Evolutionary conservation across 495 filamentous ascomycete genomes (phyloP).

Genomic region (Penicillium ucsense): DNA sequence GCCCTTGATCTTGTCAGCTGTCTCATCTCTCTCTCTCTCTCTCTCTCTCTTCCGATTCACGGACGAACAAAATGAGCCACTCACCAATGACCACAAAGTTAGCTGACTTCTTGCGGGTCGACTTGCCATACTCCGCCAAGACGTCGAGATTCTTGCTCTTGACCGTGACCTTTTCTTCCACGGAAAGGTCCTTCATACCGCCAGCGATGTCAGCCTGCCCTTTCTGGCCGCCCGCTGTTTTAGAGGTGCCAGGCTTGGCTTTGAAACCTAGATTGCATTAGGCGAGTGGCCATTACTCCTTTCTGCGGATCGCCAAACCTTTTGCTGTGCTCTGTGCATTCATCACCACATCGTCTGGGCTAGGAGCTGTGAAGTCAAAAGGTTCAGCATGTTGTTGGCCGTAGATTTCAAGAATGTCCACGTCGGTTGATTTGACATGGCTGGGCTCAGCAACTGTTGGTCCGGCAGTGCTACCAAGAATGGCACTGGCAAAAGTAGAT

Average conservation of each 20-base stretch:
- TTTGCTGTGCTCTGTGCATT: constrained; percentile 72
- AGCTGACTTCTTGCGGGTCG: constrained; percentile 66
- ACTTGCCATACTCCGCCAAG: constrained; percentile 66
- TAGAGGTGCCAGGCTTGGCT: constrained; percentile 34
- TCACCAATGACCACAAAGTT: constrained; percentile 94
- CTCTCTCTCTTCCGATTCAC: background rate
- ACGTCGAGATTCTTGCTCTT: constrained; percentile 86
- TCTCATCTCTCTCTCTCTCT: background rate
- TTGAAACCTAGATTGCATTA: constrained; percentile 41
- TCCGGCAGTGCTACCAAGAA: constrained; percentile 41
- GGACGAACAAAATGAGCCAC: constrained; percentile 5
- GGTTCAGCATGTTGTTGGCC: constrained; percentile 39
- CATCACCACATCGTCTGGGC: constrained; percentile 84
- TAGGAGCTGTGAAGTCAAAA: constrained; percentile 75
- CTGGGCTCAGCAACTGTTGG: constrained; percentile 26
- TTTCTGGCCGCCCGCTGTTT: constrained; percentile 34
- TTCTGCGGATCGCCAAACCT: constrained; percentile 59
- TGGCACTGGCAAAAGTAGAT: constrained; percentile 60
- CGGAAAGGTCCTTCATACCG: constrained; percentile 48
- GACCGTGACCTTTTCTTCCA: constrained; percentile 61
- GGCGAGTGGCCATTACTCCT: constrained; percentile 24
- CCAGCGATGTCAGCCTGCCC: constrained; percentile 28
- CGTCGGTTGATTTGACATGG: constrained; percentile 26
- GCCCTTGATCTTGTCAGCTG: constrained; percentile 42
- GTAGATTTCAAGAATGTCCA: constrained; percentile 46